Base-by-base conservation (phyloP, 2,329 filamentous ascomycete species). In the Ascochyta viciae-villosae region DNA sequence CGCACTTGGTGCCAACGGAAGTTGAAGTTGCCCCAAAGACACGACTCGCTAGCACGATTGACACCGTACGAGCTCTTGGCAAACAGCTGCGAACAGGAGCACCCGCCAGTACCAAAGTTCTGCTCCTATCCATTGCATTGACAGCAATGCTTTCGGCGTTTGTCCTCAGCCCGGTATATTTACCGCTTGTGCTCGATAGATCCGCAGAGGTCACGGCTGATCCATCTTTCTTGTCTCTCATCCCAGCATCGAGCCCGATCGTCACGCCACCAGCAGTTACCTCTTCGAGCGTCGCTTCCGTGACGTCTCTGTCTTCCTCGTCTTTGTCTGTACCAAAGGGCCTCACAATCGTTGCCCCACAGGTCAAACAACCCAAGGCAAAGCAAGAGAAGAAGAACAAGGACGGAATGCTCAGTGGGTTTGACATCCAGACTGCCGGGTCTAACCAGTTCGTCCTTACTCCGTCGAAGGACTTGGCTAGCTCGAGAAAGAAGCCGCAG, bases 371-470 rank as follows among this genome's bases (percentile, higher is more conserved):
- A 34, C 52, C 56, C 4, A 58, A 54, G 37, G 39, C 37, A 31
- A 59, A 58, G 40, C 38, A 54, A 15, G 16, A 24, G 4, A 59
- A 61, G 53, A 59, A 61, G 52, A 55, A 60, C 23, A 62, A 66
- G 35, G 35, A 43, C 12, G 73, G 68, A 19, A 70, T 75, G 15
- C 70, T 72, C 3, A 75, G 77, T 35, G 68, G 72, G 10, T 85
- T 84, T 64, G 79, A 83, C 54, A 74, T 85, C n/a, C 78, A 83
- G 56, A 76, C 80, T n/a, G 77, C 84, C 58, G 82, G 81, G 5
- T 80, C 84, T 57, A 78, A 79, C 43, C 81, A 85, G 62, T 79
- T 85, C 51, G 70, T 83, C 39, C 75, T 86, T 45, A 80, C 79
- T 39, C 79, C 82, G 8, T 81, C 82, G 7, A 73, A 74, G 29